phyloP scores from a whole-genome alignment of 2,329 filamentous ascomycete species.

The Aspergillus flavus region DNA sequence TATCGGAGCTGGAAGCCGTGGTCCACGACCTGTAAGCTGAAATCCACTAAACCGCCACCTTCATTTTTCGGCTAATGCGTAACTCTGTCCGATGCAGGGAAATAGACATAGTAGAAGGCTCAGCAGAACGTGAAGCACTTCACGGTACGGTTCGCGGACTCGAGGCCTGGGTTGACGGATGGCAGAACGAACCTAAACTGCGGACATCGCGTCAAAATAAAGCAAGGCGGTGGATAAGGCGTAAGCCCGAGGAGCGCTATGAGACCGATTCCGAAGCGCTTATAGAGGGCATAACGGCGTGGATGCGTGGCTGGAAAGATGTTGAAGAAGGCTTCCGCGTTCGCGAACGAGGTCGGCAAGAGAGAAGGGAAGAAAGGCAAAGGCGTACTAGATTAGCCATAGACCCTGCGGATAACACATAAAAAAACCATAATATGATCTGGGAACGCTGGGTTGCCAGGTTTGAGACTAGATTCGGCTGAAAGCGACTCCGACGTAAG shows the following conservation, averaged over 20 bases:
- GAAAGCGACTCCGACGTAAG: not conserved
- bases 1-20: conserved; percentile 62
- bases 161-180: conserved; percentile 34
- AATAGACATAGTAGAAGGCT: conserved; percentile 35
- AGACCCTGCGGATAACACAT: not conserved
- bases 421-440: not conserved
- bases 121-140: conserved; percentile 38
- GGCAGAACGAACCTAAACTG: conserved; percentile 28
- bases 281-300: conserved; percentile 44
- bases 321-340: conserved; percentile 42
- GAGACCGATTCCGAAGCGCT: conserved; percentile 32
- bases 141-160: conserved; percentile 40
- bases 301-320: conserved; percentile 48
- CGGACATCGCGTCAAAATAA: conserved; percentile 13
- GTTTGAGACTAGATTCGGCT: not conserved
- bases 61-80: not conserved
- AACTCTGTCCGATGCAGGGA: conserved; percentile 22
- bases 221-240: conserved; percentile 17
- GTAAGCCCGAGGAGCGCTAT: conserved; percentile 17
- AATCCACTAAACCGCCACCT: not conserved
- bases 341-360: conserved; percentile 63
- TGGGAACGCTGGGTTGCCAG: not conserved
- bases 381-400: not conserved
- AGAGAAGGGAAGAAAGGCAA: conserved; percentile 42
- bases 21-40: conserved; percentile 59